phyloP scores from a whole-genome alignment of 495 filamentous ascomycete species.

The Aspergillus baeticus region DNA sequence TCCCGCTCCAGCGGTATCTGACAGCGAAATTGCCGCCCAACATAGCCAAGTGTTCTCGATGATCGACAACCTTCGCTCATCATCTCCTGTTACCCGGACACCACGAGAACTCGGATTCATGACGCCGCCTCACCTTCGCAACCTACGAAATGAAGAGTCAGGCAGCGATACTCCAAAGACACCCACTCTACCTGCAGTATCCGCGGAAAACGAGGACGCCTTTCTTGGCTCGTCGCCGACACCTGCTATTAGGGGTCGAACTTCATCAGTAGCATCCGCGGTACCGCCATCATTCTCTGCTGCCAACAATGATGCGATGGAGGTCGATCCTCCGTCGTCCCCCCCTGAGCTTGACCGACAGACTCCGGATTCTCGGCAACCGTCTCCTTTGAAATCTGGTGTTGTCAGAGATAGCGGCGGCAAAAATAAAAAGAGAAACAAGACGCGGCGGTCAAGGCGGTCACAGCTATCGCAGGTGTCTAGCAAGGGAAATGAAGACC shows the following conservation, averaged over 20 bases:
- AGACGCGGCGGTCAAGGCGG: constrained; percentile 5
- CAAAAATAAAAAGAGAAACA: constrained; percentile 20
- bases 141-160: constrained; percentile 22
- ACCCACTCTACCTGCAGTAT: constrained; percentile 44
- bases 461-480: background rate
- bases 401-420: constrained; percentile 1
- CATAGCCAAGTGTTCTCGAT: constrained; percentile 60
- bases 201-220: constrained; percentile 50
- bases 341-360: constrained; percentile 34
- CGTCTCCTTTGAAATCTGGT: background rate
- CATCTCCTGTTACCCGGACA: constrained; percentile 40
- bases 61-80: constrained; percentile 69
- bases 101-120: constrained; percentile 34
- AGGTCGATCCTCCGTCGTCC: constrained; percentile 39
- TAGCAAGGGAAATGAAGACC: constrained; percentile 2
- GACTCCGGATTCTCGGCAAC: constrained; percentile 23
- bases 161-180: constrained; percentile 40
- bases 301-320: constrained; percentile 19
- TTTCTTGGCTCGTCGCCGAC: constrained; percentile 84
- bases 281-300: constrained; percentile 15
- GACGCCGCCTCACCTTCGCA: constrained; percentile 35
- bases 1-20: background rate
- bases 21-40: constrained; percentile 51
- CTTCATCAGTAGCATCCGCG: constrained; percentile 23
- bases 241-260: constrained; percentile 50